Conservation (phyloP, 2,329 filamentous ascomycete genomes). For the Akanthomyces lecanii region DNA sequence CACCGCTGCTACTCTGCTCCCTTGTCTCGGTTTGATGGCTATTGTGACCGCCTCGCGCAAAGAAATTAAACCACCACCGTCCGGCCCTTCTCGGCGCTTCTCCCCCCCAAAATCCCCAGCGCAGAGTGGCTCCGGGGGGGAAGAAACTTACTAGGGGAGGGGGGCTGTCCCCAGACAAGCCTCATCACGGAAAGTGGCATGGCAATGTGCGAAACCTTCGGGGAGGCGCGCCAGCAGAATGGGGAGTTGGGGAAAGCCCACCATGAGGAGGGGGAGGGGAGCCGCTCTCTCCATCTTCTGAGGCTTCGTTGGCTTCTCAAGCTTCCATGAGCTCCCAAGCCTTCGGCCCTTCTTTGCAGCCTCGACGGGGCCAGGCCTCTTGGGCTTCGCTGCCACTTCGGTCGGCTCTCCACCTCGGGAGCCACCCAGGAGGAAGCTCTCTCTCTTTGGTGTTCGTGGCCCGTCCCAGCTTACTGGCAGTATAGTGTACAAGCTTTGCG, state of each 20-base stretch:
- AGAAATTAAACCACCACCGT: constrained; percentile 12
- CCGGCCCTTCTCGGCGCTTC: constrained; percentile 18
- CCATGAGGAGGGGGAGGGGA: not conserved
- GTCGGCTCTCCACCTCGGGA: constrained; percentile 4
- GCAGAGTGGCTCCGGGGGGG: constrained; percentile 9
- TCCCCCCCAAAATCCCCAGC: constrained; percentile 8
- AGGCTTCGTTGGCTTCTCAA: not conserved
- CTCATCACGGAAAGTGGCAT: too few species aligned
- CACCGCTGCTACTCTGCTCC: too few species aligned
- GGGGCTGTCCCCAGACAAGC: too few species aligned
- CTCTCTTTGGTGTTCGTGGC: not conserved
- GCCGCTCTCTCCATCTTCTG: not conserved
- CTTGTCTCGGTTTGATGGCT: not conserved
- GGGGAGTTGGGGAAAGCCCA: not conserved
- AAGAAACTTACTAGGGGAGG: not conserved
- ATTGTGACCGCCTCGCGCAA: not conserved
- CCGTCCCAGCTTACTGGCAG: not conserved
- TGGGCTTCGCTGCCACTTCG: not conserved
- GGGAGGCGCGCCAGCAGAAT: too few species aligned
- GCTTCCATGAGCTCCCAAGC: constrained; percentile 1
- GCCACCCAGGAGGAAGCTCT: not conserved
- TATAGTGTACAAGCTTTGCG: not conserved
- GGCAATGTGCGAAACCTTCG: too few species aligned
- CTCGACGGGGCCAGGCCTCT: constrained; percentile 6
- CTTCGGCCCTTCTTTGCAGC: constrained; percentile 16